A percentile compares a stretch with the other conserved stretches of the same genome.
These are phyloP conservation scores for Gnaphalium uliginosum DNA, from an alignment of 129 eudicot genomes.

Conservation along the genomic window DNA sequence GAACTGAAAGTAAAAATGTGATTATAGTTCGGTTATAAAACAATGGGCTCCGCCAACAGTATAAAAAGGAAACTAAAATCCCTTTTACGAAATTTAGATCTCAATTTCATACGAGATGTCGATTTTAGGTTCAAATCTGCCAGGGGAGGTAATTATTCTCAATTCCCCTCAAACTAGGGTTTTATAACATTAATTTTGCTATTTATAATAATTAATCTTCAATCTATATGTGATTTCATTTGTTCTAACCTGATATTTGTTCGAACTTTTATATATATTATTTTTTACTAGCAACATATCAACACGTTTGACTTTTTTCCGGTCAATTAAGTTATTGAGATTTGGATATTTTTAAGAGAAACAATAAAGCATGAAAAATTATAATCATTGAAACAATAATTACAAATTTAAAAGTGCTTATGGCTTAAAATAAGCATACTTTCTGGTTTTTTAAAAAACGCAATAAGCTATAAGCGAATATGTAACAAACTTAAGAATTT, in stretches of 20 bases:
- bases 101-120: conserved; percentile 25
- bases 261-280: neutral
- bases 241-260: neutral
- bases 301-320: conserved; percentile 1
- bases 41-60: conserved; percentile 19
- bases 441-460: too few relatives aligned
- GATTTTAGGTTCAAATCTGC: conserved; percentile 36
- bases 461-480: too few relatives aligned
- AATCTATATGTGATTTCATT: neutral
- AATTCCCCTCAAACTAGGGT: neutral
- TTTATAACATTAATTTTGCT: neutral
- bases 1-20: conserved; percentile 7
- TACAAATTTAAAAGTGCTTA: too few relatives aligned
- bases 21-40: neutral
- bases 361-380: too few relatives aligned
- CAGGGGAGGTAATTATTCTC: conserved; percentile 36
- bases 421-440: too few relatives aligned
- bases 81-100: neutral
- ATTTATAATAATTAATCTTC: conserved; percentile 12
- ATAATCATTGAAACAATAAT: too few relatives aligned
- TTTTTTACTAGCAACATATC: conserved; percentile 7
- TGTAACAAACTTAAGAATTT: too few relatives aligned
- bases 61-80: conserved; percentile 16
- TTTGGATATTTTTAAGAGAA: too few relatives aligned
- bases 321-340: neutral